Evolutionary conservation across 768 basidiomycete genomes (phyloP).

Genomic region (Gloeopeniophorella convolvens): DNA sequence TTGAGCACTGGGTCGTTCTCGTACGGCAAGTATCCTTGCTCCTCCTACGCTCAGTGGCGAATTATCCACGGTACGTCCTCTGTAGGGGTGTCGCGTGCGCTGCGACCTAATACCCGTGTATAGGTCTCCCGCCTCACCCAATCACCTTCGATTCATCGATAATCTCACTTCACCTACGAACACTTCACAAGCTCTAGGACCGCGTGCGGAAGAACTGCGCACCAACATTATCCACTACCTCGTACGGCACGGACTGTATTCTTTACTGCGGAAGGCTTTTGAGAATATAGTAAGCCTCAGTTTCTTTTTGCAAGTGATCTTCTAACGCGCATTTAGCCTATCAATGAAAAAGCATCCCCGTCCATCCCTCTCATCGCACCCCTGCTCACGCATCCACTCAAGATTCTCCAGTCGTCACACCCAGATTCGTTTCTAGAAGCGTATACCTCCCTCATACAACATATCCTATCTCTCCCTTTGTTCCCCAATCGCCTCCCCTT

Average conservation of each 20-base stretch:
- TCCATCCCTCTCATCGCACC: constrained; percentile 43
- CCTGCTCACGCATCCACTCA: constrained; percentile 66
- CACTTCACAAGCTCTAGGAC: constrained; percentile 1
- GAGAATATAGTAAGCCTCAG: constrained; percentile 42
- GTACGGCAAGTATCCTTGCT: constrained; percentile 42
- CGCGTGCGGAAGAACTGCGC: constrained; percentile 7
- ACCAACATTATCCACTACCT: constrained; percentile 3
- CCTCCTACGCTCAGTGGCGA: constrained; percentile 48
- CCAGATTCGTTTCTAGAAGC: constrained; percentile 11
- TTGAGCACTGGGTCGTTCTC: constrained; percentile 55
- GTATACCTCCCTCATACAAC: constrained; percentile 5
- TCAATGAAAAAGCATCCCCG: constrained; percentile 50
- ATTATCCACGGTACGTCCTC: constrained; percentile 41
- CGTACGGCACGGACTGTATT: constrained; percentile 2
- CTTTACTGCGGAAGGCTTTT: constrained; percentile 35
- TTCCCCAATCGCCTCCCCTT: constrained; percentile 72
- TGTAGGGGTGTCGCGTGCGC: not conserved
- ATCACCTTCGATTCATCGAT: not conserved
- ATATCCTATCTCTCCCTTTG: constrained; percentile 43
- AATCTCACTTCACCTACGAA: constrained; percentile 8
- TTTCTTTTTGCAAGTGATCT: not conserved
- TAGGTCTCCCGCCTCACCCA: constrained; percentile 6
- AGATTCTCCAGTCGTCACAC: not conserved
- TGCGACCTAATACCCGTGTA: not conserved
- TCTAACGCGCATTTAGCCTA: constrained; percentile 35